phyloP scores from a whole-genome alignment of 2,329 filamentous ascomycete species.

The Paramyrothecium roridum region DNA sequence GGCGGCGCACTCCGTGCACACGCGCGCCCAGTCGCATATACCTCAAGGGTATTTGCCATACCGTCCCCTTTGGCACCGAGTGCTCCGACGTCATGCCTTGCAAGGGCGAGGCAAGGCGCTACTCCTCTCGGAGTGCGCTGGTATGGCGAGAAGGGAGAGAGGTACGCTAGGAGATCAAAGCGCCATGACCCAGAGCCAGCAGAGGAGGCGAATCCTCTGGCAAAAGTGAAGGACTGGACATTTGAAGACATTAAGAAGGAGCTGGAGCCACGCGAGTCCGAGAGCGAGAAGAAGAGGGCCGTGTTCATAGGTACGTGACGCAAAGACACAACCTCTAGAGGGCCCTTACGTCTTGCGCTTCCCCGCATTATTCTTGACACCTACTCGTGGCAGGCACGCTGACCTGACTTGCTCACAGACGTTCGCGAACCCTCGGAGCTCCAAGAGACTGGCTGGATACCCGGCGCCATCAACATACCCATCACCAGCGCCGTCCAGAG shows the following conservation, averaged over 20 bases:
- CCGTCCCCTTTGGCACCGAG: background rate
- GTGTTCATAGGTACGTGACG: slow-evolving; percentile 44
- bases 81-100: too few relatives aligned
- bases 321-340: background rate
- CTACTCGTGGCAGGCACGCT: background rate
- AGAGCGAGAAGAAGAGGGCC: slow-evolving; percentile 16
- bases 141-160: too few relatives aligned
- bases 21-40: background rate
- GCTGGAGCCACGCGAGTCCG: slow-evolving; percentile 15
- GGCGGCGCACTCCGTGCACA: background rate
- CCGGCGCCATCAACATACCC: slow-evolving; percentile 78
- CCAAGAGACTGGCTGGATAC: slow-evolving; percentile 66
- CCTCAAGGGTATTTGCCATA: background rate
- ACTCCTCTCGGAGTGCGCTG: too few relatives aligned
- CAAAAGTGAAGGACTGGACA: slow-evolving; percentile 38
- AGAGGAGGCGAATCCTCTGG: slow-evolving; percentile 5
- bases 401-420: slow-evolving; percentile 40
- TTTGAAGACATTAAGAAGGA: slow-evolving; percentile 48
- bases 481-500: slow-evolving; percentile 74
- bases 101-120: too few relatives aligned
- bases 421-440: slow-evolving; percentile 72
- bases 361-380: background rate
- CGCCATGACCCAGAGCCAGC: background rate
- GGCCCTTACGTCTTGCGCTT: background rate
- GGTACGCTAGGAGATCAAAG: background rate